Evolutionary conservation across 2,329 filamentous ascomycete genomes (phyloP), one percentile per base, ranked within the genome.

Genomic region (Pseudogymnoascus sp.): DNA sequence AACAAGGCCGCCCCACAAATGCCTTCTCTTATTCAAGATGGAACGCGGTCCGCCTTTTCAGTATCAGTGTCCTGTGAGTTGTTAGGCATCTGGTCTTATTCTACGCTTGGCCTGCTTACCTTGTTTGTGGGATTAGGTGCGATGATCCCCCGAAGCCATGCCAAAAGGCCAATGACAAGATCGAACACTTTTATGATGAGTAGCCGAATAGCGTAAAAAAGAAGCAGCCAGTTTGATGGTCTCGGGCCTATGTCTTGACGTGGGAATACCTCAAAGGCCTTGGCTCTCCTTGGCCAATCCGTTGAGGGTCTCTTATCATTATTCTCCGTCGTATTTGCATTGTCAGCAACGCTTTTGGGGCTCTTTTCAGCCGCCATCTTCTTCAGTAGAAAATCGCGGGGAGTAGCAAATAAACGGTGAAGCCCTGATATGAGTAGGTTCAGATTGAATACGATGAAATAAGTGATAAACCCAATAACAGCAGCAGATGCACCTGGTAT

Each of bases 381-480:
- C 6, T 7, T 2, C 8, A 33, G 27, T 18, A 52, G 27, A 18
- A 12, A 12, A 10, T n/a, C 18, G 1, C 45, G 45, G n/a, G 45
- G 45, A 5, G 7, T 4, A 18, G 27, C 5, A 18, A 52, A 10
- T 4, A 52, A 27, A 5, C 27, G 27, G 3, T 27, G 45, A 18
- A 52, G 27, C 13, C 45, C 45, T 33, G 27, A 52, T 33, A 52
- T 31, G 27, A 52, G 45, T 31, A 52, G 45, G 31, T 63, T 45
- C 39, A 67, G 42, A 37, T 66, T 66, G 33, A 65, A 64, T 12
- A 65, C 62, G 12, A 64, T 60, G 8, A 60, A 48, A 27, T 66
- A 66, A 8, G 65, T 65, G 2, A 33, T 29, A 3, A 66, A 29
- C 4, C 60, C 63, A 6, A 65, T 59, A 18, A 64, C 15, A 36